These are phyloP conservation scores for Corymbia calophylla DNA, from an alignment of 441 rosid species.

Conservation along the genomic window DNA sequence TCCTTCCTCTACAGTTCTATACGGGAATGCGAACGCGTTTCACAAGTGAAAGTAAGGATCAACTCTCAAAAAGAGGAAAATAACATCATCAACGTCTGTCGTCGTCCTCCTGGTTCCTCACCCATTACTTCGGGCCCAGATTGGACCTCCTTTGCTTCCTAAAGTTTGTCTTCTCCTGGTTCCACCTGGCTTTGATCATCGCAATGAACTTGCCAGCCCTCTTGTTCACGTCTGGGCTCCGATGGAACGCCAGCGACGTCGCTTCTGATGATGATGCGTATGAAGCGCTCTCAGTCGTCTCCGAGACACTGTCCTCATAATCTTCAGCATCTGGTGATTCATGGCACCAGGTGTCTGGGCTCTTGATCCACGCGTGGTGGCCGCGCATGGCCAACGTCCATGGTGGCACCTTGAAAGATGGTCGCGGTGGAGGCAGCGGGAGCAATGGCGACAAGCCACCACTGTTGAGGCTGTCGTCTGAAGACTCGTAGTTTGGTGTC, in stretches of 20 bases:
- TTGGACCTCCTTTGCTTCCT: conserved; percentile 39
- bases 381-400: conserved; percentile 53
- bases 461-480: neutral
- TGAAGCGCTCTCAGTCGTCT: neutral
- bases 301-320: neutral
- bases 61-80: too few species aligned
- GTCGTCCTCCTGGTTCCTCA: too few species aligned
- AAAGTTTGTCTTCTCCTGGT: conserved; percentile 65
- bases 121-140: conserved; percentile 30
- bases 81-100: too few species aligned
- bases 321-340: conserved; percentile 18
- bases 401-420: conserved; percentile 51
- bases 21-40: too few species aligned
- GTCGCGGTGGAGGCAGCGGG: conserved; percentile 65
- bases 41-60: too few species aligned
- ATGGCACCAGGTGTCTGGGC: conserved; percentile 17
- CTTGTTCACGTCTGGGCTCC: conserved; percentile 78
- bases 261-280: conserved; percentile 1
- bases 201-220: conserved; percentile 80
- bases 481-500: conserved; percentile 1
- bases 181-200: conserved; percentile 66
- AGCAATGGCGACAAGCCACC: conserved; percentile 52
- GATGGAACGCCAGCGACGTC: conserved; percentile 29
- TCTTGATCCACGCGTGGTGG: conserved; percentile 53
- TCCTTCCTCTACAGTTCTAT: too few species aligned